Base-by-base conservation (phyloP, 352 stramenopile genomes). In the Globisporangium echinulatum region DNA sequence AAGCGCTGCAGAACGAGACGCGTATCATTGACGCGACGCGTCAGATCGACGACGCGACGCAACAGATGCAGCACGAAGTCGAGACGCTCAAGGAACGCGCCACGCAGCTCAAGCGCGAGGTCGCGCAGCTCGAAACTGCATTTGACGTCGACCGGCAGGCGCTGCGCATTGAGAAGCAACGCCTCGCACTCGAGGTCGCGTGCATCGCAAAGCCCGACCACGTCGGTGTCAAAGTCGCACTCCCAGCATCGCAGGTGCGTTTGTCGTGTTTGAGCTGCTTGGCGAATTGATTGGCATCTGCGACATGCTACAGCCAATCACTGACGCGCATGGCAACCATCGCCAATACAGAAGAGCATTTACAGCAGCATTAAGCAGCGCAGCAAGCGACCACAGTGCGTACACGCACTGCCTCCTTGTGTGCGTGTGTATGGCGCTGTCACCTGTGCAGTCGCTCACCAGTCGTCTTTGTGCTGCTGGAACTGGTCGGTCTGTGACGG, bases 141-240 rank as follows among this genome's bases (percentile, higher is more conserved):
- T 71, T 86, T 47, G 80, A 88, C 54, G 59, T 64, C 1, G 77
- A 80, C 25, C 74, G 82, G 39, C 61, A 76, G 14, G 56, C 66
- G 8, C 84, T 79, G 59, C 70, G 75, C 40, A 47, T 83, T 49
- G 77, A 90, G 51, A 67, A 64, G 7, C 73, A 86, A 57, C 60
- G 66, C 6, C 54, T 89, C 17, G 50, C 76, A 61, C 49, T 74
- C 14, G 75, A 87, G 52, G 59, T 87, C 11, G 68, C 87, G 9
- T 69, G 71, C 15, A 77, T 84, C 19, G 54, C 63, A 19, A 71
- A 81, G 36, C 58, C 71, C 0, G 74, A 85, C 13, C 79, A 74
- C 13, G 60, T 63, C 1, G 60, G 62, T 13, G 67, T 75, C 33
- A 74, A 72, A 19, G 69, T 72, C 6, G 66, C 65, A 19, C 52